phyloP scores from a whole-genome alignment of 139 green algal species.

The Monoraphidium neglectum region DNA sequence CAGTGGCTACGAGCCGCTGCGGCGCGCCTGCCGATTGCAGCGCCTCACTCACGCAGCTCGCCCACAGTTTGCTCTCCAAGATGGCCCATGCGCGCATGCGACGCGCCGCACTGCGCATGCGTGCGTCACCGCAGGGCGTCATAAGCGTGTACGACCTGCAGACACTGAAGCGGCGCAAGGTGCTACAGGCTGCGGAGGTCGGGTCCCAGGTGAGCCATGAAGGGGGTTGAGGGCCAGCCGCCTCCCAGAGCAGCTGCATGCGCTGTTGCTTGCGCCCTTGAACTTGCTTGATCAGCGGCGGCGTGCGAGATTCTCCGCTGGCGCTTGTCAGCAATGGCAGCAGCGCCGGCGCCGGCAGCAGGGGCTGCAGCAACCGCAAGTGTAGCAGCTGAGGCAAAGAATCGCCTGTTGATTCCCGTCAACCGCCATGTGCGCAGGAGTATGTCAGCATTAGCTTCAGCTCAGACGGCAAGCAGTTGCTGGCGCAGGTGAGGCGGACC shows the following conservation, averaged over 20 bases:
- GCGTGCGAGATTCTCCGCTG: too few species aligned
- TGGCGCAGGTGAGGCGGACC: too few species aligned
- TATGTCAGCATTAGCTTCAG: slow-evolving; percentile 87
- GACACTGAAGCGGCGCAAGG: slow-evolving; percentile 87
- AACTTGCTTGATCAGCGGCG: neutral
- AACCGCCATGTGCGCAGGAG: too few species aligned
- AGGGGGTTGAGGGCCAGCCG: too few species aligned
- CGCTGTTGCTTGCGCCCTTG: too few species aligned
- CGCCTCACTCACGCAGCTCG: too few species aligned
- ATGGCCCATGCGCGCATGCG: too few species aligned
- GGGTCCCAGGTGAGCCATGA: slow-evolving; percentile 67
- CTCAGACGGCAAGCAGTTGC: slow-evolving; percentile 79
- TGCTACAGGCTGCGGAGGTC: slow-evolving; percentile 67
- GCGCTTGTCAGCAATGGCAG: neutral
- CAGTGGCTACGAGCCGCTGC: too few species aligned
- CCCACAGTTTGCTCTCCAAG: too few species aligned
- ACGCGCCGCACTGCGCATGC: too few species aligned
- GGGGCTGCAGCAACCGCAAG: neutral
- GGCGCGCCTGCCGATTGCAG: too few species aligned
- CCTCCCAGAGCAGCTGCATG: too few species aligned
- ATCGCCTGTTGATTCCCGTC: neutral
- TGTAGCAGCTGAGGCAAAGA: neutral
- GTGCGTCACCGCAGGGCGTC: slow-evolving; percentile 39
- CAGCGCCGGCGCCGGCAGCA: neutral
- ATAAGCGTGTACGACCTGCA: slow-evolving; percentile 89